Evolutionary conservation across 495 filamentous ascomycete genomes (phyloP), one percentile per base, ranked within the genome.

Genomic region (Xanthoparmelia taractica): DNA sequence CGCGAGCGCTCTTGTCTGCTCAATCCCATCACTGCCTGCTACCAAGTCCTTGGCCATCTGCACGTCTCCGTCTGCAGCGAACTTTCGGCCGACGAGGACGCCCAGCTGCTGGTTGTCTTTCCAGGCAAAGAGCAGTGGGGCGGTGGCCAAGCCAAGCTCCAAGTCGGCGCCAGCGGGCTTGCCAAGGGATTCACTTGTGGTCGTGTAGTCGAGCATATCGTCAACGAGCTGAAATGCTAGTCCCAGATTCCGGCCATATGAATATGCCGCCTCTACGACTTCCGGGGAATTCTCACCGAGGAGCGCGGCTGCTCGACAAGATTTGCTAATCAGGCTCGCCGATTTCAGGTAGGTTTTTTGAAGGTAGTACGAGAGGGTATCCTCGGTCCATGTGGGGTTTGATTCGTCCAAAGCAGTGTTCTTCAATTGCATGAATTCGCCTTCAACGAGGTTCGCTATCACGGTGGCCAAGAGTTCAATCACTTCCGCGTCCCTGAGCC

Each of bases 331-430:
- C 68, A 98, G 78, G 68, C 88, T 92, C 25, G 94, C 94, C 7
- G 91, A 92, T 79, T 98, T 98, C 65, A 98, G 82, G 72, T 98
- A 98, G 43, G 94, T 97, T 80, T 98, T 98, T 72, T 97, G 91
- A n/a, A 98, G 79, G 72, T 98, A 98, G 74, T 97, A 97, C 12
- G 86, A 79, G 61, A 98, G 79, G 2, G 91, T 89, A 34, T 96
- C 88, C 61, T 95, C 87, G 2, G 87, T 91, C 80, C 88, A 97
- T 18, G 80, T 78, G 0, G 91, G 91, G 65, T 88, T 85, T 62
- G 79, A 74, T 75, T 96, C 93, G 69, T 97, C 93, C 63, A 84
- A 81, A 25, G 87, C 88, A 4, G 94, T 97, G 75, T 98, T 98
- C 76, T 96, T 93, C 60, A 98, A 79, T 77, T 98, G 94, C 92